These are phyloP conservation scores for Chrysanthemum lavandulifolium DNA, from an alignment of 129 eudicot genomes.

Conservation along the genomic window DNA sequence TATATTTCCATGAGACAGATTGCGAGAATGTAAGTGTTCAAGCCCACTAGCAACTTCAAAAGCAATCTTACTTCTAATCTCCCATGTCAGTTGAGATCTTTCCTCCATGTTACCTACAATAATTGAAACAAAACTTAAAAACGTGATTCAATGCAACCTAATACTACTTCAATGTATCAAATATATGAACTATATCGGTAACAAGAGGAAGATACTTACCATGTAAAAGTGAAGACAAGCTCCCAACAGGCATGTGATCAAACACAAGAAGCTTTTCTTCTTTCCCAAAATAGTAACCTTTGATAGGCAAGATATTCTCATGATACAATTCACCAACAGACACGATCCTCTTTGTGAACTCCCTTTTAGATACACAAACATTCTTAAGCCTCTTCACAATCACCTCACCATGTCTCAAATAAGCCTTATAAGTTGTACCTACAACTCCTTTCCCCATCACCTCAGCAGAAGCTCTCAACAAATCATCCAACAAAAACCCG, in stretches of 20 bases:
- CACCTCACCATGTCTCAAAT: slow-evolving; percentile 42
- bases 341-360: slow-evolving; percentile 48
- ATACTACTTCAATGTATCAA: neutral
- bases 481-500: slow-evolving; percentile 47
- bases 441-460: slow-evolving; percentile 51
- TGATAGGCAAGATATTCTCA: slow-evolving; percentile 53
- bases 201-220: slow-evolving; percentile 36
- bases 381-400: slow-evolving; percentile 66
- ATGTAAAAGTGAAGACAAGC: slow-evolving; percentile 56
- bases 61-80: slow-evolving; percentile 43
- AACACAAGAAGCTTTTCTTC: slow-evolving; percentile 72
- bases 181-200: neutral
- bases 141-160: neutral
- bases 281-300: slow-evolving; percentile 53
- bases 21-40: slow-evolving; percentile 47
- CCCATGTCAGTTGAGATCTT: slow-evolving; percentile 44
- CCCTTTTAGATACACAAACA: slow-evolving; percentile 45
- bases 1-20: slow-evolving; percentile 51
- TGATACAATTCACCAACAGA: slow-evolving; percentile 47
- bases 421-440: slow-evolving; percentile 67
- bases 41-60: slow-evolving; percentile 45
- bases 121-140: neutral
- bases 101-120: slow-evolving; percentile 34
- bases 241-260: slow-evolving; percentile 51
- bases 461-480: slow-evolving; percentile 68